A percentile compares a stretch with the other conserved stretches of the same genome.
These are phyloP conservation scores for Thermothelomyces thermophilus DNA, from an alignment of 2,329 filamentous ascomycete genomes.

Conservation along the genomic window DNA sequence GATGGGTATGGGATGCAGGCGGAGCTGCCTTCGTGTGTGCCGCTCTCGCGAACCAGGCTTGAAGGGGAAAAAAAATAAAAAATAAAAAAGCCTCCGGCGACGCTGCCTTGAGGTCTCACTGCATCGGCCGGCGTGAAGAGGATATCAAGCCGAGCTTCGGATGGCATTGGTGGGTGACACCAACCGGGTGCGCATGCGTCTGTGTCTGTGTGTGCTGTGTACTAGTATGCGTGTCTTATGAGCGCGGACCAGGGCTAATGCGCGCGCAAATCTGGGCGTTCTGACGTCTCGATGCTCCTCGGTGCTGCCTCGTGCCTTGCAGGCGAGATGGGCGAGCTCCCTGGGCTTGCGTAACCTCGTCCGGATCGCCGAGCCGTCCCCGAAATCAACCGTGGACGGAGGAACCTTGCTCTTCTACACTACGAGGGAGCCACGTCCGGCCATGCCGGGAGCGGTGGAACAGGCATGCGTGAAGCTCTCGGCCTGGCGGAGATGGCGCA, in stretches of 20 bases:
- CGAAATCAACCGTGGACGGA: constrained; percentile 9
- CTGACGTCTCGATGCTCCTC: not conserved
- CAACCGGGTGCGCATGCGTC: too few relatives aligned
- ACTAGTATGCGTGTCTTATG: too few relatives aligned
- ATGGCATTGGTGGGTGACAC: too few relatives aligned
- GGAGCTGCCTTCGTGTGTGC: too few relatives aligned
- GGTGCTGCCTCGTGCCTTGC: not conserved
- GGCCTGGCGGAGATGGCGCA: constrained; percentile 9
- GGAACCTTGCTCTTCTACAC: constrained; percentile 9
- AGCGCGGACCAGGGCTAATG: too few relatives aligned
- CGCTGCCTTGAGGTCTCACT: too few relatives aligned
- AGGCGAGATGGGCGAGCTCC: not conserved
- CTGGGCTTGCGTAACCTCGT: not conserved
- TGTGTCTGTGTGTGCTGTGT: too few relatives aligned
- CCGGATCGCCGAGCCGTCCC: constrained; percentile 1
- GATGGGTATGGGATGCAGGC: constrained; percentile 14
- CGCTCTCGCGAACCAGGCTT: too few relatives aligned
- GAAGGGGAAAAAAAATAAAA: not conserved
- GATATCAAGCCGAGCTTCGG: too few relatives aligned
- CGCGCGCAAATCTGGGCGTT: not conserved
- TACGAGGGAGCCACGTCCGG: constrained; percentile 11
- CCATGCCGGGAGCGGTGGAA: constrained; percentile 6
- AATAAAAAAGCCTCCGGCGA: too few relatives aligned
- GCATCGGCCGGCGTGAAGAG: too few relatives aligned
- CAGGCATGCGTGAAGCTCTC: constrained; percentile 1